phyloP scores from a whole-genome alignment of 78 protist genomes.

The Polysphondylium violaceum region DNA sequence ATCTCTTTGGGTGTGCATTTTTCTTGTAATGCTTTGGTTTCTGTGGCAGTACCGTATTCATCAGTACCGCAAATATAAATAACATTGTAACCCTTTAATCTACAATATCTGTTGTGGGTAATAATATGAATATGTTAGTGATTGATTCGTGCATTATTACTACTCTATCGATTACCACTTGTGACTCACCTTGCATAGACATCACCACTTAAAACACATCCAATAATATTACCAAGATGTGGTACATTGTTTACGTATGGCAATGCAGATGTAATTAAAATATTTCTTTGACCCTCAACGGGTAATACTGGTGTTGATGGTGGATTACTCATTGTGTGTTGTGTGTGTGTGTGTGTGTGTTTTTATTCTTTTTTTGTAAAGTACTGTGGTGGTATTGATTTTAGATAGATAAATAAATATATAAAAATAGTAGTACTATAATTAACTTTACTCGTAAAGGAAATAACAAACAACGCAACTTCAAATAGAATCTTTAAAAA shows the following conservation, averaged over 20 bases:
- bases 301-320: constrained; percentile 35
- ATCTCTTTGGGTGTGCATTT: constrained; percentile 86
- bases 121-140: neutral
- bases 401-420: too few relatives aligned
- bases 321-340: neutral
- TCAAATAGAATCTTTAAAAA: too few relatives aligned
- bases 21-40: constrained; percentile 89
- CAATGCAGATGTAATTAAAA: constrained; percentile 89
- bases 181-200: constrained; percentile 83
- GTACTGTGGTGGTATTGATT: too few relatives aligned
- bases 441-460: too few relatives aligned
- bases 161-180: too few relatives aligned
- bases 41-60: constrained; percentile 95
- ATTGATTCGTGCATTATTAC: neutral
- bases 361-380: neutral
- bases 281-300: constrained; percentile 83
- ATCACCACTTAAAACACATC: constrained; percentile 93
- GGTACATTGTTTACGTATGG: constrained; percentile 86
- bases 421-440: too few relatives aligned
- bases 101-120: constrained; percentile 62
- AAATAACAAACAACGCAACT: too few relatives aligned
- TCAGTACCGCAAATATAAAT: constrained; percentile 95
- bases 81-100: constrained; percentile 85
- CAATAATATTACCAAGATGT: constrained; percentile 91
- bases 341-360: neutral